A percentile compares a stretch with the other conserved stretches of the same genome.
These are phyloP conservation scores for Syzygium grande DNA, from an alignment of 345 rosid genomes.

Conservation along the genomic window DNA sequence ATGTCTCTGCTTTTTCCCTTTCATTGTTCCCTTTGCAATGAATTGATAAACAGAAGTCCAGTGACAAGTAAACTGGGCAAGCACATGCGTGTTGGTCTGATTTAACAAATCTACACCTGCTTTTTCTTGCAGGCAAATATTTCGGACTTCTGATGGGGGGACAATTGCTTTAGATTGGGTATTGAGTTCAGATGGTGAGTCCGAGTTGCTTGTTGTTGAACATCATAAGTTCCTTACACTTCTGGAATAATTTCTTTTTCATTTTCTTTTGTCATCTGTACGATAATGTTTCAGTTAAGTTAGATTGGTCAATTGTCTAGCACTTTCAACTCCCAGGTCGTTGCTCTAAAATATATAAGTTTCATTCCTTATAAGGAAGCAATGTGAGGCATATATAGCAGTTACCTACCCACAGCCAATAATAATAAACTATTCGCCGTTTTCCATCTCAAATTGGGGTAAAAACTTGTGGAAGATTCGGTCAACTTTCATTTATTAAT, in stretches of 20 bases:
- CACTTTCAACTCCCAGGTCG: background rate
- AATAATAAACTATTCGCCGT: background rate
- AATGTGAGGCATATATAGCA: background rate
- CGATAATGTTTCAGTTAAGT: background rate
- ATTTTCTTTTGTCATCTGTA: background rate
- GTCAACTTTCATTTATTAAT: background rate
- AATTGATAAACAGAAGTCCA: background rate
- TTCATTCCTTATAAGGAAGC: background rate
- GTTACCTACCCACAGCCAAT: background rate
- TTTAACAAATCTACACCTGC: background rate
- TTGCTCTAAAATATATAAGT: background rate
- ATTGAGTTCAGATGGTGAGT: constrained; percentile 43
- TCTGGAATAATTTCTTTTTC: background rate
- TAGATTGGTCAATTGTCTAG: background rate
- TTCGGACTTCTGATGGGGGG: constrained; percentile 77
- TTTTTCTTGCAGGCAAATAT: constrained; percentile 42
- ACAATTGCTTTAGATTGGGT: constrained; percentile 91
- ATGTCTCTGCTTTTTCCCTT: background rate
- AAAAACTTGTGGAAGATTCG: background rate
- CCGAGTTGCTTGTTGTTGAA: background rate
- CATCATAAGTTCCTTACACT: background rate
- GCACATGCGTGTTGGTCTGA: background rate
- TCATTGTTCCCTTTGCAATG: background rate
- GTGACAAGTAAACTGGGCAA: background rate
- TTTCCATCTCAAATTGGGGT: background rate